A percentile compares a stretch with the other conserved stretches of the same genome.
phyloP scores from a whole-genome alignment of 805 yeast genomes.

The Ogataea salicorniae region DNA sequence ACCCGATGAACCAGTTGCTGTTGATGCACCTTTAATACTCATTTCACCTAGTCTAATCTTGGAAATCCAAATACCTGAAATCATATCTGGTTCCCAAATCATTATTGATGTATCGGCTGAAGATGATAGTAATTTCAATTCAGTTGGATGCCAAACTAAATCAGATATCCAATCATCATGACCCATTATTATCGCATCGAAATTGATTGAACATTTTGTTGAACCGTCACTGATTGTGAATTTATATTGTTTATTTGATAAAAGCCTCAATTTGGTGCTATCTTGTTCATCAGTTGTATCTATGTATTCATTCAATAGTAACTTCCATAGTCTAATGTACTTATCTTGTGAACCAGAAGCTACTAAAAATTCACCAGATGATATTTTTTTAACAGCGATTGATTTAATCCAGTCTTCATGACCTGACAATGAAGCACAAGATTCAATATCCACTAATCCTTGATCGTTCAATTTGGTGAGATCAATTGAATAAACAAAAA shows the following conservation, averaged over 20 bases:
- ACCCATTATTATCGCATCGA: slow-evolving; percentile 94
- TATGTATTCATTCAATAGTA: slow-evolving; percentile 49
- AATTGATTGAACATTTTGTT: slow-evolving; percentile 53
- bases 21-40: slow-evolving; percentile 93
- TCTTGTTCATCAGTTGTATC: slow-evolving; percentile 54
- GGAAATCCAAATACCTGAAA: slow-evolving; percentile 89
- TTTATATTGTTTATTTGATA: slow-evolving; percentile 70
- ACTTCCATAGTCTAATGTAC: slow-evolving; percentile 85
- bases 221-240: slow-evolving; percentile 33
- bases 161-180: slow-evolving; percentile 97
- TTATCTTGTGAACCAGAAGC: slow-evolving; percentile 94
- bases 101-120: slow-evolving; percentile 92
- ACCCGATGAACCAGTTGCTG: slow-evolving; percentile 92
- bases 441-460: slow-evolving; percentile 23
- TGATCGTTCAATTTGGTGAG: slow-evolving; percentile 10
- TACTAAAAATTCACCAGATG: slow-evolving; percentile 51
- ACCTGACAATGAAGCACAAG: slow-evolving; percentile 62
- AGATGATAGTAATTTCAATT: slow-evolving; percentile 64
- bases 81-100: slow-evolving; percentile 86
- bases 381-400: slow-evolving; percentile 50
- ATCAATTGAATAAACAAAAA: slow-evolving; percentile 51
- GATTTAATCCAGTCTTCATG: slow-evolving; percentile 97
- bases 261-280: slow-evolving; percentile 42
- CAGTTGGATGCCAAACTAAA: slow-evolving; percentile 71
- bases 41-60: slow-evolving; percentile 81